Base-by-base conservation (phyloP, 2,329 filamentous ascomycete species). In the Nannizziopsis arthrosporioides region DNA sequence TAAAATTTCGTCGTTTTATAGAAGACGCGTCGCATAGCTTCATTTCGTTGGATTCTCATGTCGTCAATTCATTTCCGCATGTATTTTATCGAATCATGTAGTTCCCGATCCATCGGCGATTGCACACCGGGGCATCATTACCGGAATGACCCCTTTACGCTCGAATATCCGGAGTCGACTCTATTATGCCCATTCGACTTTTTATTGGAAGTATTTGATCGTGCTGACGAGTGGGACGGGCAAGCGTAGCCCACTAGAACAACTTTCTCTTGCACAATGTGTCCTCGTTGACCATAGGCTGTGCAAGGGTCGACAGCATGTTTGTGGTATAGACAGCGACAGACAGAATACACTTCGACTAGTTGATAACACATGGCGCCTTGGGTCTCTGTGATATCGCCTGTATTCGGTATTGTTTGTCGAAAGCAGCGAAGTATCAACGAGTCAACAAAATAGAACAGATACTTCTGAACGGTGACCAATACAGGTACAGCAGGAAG, bases 171-270 rank as follows among this genome's bases (percentile, higher is more conserved):
- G 40, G 61, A 64, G 50, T 64, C 62, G 30, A 55, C 54, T 54
- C 54, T 56, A 18, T 53, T 48, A 39, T 51, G 49, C 12, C 35
- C 36, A 4, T 3, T 38, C 11, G n/a, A n/a, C n/a, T 19, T 5
- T 12, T 40, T 39, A 17, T 17, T n/a, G 22, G 15, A 12, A 14
- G 43, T 42, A 38, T 53, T 43, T 37, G 56, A 49, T 7, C 49
- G 50, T 31, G 40, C 47, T 36, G 53, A 49, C 12, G 56, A 56
- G 55, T 86, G 83, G 19, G 63, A 64, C 40, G 70, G 65, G 68
- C 88, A 94, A 45, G 82, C 76, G 61, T 92, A 92, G 44, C 88
- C 89, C 18, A 94, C 87, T 15, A 85, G 73, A 44, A 94, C 84
- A 5, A 78, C 84, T 62, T 83, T 82, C 60, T 85, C 81, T 56